Evolutionary conservation across 768 basidiomycete species (phyloP).

Genomic region (Brasilioporus rufonigricans): DNA sequence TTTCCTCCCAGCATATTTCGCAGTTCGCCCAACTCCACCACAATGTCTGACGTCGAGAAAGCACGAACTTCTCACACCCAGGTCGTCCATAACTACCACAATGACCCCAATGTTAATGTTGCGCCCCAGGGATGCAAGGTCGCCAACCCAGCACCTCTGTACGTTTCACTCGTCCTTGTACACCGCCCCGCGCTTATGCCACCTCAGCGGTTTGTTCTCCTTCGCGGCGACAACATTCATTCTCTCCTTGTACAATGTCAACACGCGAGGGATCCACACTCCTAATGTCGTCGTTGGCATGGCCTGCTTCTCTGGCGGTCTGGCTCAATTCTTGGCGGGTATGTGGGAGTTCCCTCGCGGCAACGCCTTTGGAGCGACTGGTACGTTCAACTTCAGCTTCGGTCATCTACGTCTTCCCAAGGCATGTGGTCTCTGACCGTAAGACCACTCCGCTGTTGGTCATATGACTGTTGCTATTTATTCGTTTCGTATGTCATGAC

Average conservation of each 20-base stretch:
- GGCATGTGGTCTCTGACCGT: no score
- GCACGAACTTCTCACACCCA: constrained; percentile 21
- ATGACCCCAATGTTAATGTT: constrained; percentile 15
- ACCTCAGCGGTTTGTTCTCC: constrained; percentile 66
- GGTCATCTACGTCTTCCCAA: background rate
- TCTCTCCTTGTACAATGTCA: constrained; percentile 69
- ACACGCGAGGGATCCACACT: constrained; percentile 46
- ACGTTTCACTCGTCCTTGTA: constrained; percentile 1
- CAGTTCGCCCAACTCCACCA: background rate
- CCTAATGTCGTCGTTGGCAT: constrained; percentile 83
- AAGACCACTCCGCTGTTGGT: no score
- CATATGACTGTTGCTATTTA: background rate
- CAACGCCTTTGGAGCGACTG: constrained; percentile 70
- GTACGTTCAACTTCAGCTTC: constrained; percentile 31
- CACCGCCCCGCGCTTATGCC: background rate
- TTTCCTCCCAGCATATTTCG: background rate
- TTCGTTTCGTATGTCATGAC: background rate
- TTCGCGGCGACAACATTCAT: constrained; percentile 85
- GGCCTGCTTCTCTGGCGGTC: constrained; percentile 82
- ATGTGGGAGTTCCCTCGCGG: constrained; percentile 83
- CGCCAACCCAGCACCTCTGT: constrained; percentile 54
- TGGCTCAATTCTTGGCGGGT: constrained; percentile 82
- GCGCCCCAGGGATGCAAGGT: constrained; percentile 36
- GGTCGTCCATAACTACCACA: constrained; percentile 14
- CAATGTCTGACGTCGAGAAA: constrained; percentile 42